Percentiles rank a stretch among this genome's conserved stretches.
Evolutionary conservation across 108 stramenopile genomes (phyloP).

Genomic region (Cyclotella kingstonii): DNA sequence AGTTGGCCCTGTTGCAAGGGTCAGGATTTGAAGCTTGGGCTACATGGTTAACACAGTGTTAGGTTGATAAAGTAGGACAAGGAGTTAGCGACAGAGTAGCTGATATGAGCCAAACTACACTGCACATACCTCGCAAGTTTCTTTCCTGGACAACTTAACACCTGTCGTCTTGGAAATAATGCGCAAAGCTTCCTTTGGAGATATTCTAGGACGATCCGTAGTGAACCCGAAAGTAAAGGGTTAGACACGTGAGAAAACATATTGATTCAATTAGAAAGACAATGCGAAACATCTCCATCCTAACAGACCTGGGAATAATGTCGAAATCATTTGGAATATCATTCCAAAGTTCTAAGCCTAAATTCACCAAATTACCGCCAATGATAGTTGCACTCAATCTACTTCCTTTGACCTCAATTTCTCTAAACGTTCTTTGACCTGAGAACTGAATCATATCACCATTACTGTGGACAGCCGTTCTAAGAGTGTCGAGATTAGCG

Average conservation of each 20-base stretch:
- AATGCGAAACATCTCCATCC: neutral
- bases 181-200: constrained; percentile 3
- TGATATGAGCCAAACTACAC: neutral
- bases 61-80: neutral
- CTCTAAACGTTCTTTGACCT: constrained; percentile 12
- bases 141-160: neutral
- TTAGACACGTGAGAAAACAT: neutral
- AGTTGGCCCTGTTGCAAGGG: neutral
- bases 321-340: constrained; percentile 15
- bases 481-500: constrained; percentile 1
- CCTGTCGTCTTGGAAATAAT: neutral
- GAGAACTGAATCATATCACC: constrained; percentile 25
- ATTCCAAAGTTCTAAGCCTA: constrained; percentile 11
- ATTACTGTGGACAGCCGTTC: constrained; percentile 8
- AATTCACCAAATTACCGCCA: constrained; percentile 18
- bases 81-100: neutral
- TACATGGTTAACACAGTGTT: neutral
- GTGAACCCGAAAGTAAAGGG: neutral
- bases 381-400: constrained; percentile 14
- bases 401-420: constrained; percentile 12
- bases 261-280: neutral
- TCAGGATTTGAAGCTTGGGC: constrained; percentile 15
- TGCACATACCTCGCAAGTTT: constrained; percentile 5
- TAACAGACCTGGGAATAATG: constrained; percentile 2
- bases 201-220: neutral